Evolutionary conservation across 2,329 filamentous ascomycete genomes (phyloP), one percentile per base, ranked within the genome.

Genomic region (Amylocarpus encephaloides): DNA sequence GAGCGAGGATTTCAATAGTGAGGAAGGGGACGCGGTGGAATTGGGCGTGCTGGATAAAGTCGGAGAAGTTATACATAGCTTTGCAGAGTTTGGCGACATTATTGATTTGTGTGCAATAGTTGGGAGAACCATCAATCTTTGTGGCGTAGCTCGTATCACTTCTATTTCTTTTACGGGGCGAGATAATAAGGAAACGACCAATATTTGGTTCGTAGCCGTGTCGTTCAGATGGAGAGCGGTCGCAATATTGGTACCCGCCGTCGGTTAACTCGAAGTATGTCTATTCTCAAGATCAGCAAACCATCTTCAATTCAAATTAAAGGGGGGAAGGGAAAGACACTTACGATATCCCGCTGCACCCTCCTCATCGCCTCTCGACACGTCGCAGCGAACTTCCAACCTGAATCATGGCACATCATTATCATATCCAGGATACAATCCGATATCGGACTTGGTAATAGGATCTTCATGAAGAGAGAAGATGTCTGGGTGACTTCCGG

Each of bases 11-110:
- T 2, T 59, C 43, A 3, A 39, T 47, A 0, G 54, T 59, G 6
- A 65, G 45, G 32, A 65, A 59, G 3, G 56, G 56, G 10, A 60
- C 49, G 4, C 60, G 50, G 30, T 65, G 63, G 10, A 65, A 49
- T 15, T 65, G 61, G 1, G 64, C 35, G 4, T 56, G 60, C 13
- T 55, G 41, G 16, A 63, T 51, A 13, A 45, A 54, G 7, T 58
- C 53, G 0, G 52, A 40, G 15, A 58, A 61, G 43, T 64, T 60
- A 2, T 48, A 48, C 13, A 60, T 50, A 1, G 56, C 26, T 4
- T 33, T 11, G 13, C 43, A 4, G 22, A 26, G 22, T 26, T 7
- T 43, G 18, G 5, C 12, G 29, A 44, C 19, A 4, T 9, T 33
- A 1, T 19, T 11, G 4, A 44, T n/a, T 4, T 44, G 42, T 16